Percentiles rank a stretch among this genome's conserved stretches.
Conservation (phyloP, 1,284 basidiomycete species). For the Farysia itapuensis region DNA sequence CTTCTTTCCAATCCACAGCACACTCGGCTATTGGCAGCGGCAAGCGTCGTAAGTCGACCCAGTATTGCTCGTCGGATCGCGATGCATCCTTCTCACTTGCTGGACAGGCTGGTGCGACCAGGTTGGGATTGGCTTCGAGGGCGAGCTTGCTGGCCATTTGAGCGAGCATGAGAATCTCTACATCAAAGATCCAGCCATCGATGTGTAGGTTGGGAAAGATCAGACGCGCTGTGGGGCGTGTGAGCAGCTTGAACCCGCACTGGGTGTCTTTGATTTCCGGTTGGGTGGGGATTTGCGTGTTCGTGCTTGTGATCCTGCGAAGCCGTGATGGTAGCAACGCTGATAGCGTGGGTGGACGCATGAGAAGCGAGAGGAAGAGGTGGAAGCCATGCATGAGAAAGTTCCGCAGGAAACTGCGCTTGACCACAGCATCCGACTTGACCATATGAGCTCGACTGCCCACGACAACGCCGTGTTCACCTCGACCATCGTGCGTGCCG, state of each 20-base stretch:
- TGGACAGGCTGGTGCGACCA: neutral
- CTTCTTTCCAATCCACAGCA: slow-evolving; percentile 86
- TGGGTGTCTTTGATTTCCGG: slow-evolving; percentile 89
- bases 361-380: slow-evolving; percentile 56
- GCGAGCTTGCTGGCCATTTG: slow-evolving; percentile 38
- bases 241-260: slow-evolving; percentile 86
- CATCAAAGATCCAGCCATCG: slow-evolving; percentile 84
- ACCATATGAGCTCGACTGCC: slow-evolving; percentile 90
- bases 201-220: slow-evolving; percentile 70
- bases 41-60: slow-evolving; percentile 65
- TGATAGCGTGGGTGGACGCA: slow-evolving; percentile 41
- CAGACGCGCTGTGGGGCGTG: slow-evolving; percentile 73
- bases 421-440: slow-evolving; percentile 87
- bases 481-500: too few relatives aligned
- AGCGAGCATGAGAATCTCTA: slow-evolving; percentile 86
- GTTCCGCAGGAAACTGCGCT: slow-evolving; percentile 82
- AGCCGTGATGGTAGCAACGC: slow-evolving; percentile 1
- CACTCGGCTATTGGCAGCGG: slow-evolving; percentile 78
- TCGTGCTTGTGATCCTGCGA: neutral
- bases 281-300: slow-evolving; percentile 62
- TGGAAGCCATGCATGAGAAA: slow-evolving; percentile 90
- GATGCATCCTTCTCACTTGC: neutral
- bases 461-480: slow-evolving; percentile 69
- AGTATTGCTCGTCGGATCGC: neutral
- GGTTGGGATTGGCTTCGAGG: neutral